phyloP scores from a whole-genome alignment of 2,329 filamentous ascomycete species.

The Stagonosporopsis tanaceti region DNA sequence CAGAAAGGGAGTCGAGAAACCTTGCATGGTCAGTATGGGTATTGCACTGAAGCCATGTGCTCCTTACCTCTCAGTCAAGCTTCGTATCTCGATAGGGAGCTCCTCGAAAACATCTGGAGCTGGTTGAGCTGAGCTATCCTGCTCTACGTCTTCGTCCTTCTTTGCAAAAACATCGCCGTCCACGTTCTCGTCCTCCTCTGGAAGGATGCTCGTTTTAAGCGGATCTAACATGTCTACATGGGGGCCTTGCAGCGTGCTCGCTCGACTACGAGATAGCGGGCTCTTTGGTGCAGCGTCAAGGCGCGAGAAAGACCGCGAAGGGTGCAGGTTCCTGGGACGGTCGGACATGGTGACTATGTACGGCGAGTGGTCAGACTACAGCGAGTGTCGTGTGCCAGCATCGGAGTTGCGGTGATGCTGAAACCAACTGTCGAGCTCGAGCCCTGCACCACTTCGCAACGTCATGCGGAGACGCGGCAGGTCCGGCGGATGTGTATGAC shows the following conservation, averaged over 20 bases:
- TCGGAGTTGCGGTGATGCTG: constrained; percentile 32
- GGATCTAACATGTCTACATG: constrained; percentile 55
- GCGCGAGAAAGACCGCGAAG: constrained; percentile 59
- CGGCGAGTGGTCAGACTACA: constrained; percentile 1
- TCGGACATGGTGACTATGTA: constrained; percentile 37
- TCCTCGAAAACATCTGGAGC: constrained; percentile 79
- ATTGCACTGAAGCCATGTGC: neutral
- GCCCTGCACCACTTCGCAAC: constrained; percentile 29
- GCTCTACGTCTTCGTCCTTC: constrained; percentile 46
- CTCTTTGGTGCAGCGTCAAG: constrained; percentile 51
- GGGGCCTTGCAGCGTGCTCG: constrained; percentile 56
- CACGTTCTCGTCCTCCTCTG: constrained; percentile 45
- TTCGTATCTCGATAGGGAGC: constrained; percentile 91
- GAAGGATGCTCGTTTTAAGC: constrained; percentile 46
- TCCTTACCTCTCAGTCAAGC: constrained; percentile 81
- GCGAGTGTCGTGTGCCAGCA: constrained; percentile 36
- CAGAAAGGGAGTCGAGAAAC: constrained; percentile 88
- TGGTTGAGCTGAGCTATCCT: constrained; percentile 31
- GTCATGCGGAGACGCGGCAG: constrained; percentile 43
- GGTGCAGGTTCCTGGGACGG: constrained; percentile 49
- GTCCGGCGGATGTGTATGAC: constrained; percentile 20
- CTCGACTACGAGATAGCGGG: constrained; percentile 52
- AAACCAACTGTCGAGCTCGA: constrained; percentile 34
- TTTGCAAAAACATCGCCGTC: constrained; percentile 54
- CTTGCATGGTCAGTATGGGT: constrained; percentile 54